These are phyloP conservation scores for Chytriomyces sp. DNA, from an alignment of 192 early-diverging fungal species.

Conservation along the genomic window DNA sequence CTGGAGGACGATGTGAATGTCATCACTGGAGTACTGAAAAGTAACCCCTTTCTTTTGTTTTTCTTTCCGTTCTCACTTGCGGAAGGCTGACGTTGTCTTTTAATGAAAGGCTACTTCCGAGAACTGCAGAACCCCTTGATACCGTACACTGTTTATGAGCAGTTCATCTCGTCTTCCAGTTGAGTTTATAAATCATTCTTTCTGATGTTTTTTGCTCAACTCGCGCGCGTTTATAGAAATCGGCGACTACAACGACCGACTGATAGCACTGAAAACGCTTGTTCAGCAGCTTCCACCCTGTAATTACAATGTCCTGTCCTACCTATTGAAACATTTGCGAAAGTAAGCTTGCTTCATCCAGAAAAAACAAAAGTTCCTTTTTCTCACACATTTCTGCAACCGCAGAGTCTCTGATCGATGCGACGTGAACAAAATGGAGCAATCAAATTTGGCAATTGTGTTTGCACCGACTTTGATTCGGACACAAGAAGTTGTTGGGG, in stretches of 20 bases:
- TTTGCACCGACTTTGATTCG: slow-evolving; percentile 59
- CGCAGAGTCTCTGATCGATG: slow-evolving; percentile 47
- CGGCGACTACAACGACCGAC: slow-evolving; percentile 69
- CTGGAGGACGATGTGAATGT: slow-evolving; percentile 60
- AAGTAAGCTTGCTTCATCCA: slow-evolving; percentile 37
- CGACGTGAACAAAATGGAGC: slow-evolving; percentile 67
- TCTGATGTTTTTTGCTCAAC: slow-evolving; percentile 30
- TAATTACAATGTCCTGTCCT: slow-evolving; percentile 60
- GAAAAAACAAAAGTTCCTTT: neutral
- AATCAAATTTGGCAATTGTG: slow-evolving; percentile 63
- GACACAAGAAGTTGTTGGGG: slow-evolving; percentile 41
- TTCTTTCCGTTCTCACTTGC: slow-evolving; percentile 21
- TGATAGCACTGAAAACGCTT: slow-evolving; percentile 70
- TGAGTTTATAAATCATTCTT: slow-evolving; percentile 34
- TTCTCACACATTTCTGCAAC: neutral
- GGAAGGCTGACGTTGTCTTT: neutral
- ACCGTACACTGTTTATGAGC: slow-evolving; percentile 59
- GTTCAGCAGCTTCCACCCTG: slow-evolving; percentile 60
- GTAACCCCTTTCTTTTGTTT: slow-evolving; percentile 34
- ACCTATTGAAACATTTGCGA: slow-evolving; percentile 56
- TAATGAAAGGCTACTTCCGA: slow-evolving; percentile 55
- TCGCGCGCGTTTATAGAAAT: slow-evolving; percentile 38
- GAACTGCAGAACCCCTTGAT: slow-evolving; percentile 63
- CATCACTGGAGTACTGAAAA: slow-evolving; percentile 53
- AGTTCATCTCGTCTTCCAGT: slow-evolving; percentile 56